These are phyloP conservation scores for Neonectria magnoliae DNA, from an alignment of 2,329 filamentous ascomycete species.

Conservation along the genomic window DNA sequence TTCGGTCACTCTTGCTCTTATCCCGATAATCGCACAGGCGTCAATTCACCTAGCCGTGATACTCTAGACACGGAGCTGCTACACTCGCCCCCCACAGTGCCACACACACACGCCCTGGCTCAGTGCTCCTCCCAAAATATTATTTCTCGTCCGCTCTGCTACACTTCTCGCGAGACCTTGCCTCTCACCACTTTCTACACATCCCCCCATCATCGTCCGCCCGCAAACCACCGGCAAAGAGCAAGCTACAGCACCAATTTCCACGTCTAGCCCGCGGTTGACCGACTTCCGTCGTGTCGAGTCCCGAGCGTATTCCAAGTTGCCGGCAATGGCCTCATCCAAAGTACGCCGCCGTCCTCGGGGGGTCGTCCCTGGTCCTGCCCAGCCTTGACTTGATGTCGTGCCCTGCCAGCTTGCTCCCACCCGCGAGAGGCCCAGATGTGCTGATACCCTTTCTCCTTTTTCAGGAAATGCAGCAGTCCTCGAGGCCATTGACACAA, in stretches of 20 bases:
- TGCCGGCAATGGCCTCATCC: conserved; percentile 68
- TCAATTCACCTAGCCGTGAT: conserved; percentile 43
- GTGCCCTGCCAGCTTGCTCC: conserved; percentile 45
- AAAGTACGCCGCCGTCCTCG: conserved; percentile 59
- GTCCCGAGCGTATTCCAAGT: conserved; percentile 48
- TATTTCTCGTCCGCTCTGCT: conserved; percentile 50
- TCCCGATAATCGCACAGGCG: conserved; percentile 48
- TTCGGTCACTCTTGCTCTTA: conserved; percentile 14
- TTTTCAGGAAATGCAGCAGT: conserved; percentile 70
- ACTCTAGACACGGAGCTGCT: conserved; percentile 36
- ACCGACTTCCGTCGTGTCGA: conserved; percentile 47
- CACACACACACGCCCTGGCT: conserved; percentile 44
- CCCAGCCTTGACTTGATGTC: conserved; percentile 38
- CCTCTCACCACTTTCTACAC: conserved; percentile 38
- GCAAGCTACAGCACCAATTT: conserved; percentile 35
- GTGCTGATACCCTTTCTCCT: conserved; percentile 47
- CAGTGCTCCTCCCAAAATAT: conserved; percentile 51
- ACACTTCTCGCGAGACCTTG: conserved; percentile 39
- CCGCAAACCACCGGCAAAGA: conserved; percentile 27
- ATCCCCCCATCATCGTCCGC: conserved; percentile 29
- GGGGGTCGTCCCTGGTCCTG: conserved; percentile 30
- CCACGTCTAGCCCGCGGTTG: conserved; percentile 43
- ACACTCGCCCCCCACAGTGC: conserved; percentile 43
- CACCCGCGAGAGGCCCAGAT: conserved; percentile 46
- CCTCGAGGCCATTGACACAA: conserved; percentile 74